phyloP scores from a whole-genome alignment of 495 filamentous ascomycete species.

The Bathelium albidoporum region DNA sequence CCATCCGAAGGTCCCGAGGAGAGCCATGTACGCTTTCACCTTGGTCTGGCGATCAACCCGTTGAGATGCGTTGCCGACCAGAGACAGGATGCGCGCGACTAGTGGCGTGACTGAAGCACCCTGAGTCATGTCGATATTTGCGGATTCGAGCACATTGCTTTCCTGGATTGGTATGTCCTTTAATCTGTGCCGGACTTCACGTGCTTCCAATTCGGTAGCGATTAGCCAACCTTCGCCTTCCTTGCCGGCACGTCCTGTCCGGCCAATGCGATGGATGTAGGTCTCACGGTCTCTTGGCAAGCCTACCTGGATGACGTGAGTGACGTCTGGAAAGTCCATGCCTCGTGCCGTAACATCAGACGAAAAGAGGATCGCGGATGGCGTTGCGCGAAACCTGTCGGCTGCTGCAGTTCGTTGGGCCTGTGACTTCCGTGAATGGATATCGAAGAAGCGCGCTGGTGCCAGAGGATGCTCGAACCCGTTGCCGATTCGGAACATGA shows the following conservation, averaged over 20 bases:
- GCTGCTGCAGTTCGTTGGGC: constrained; percentile 52
- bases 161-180: constrained; percentile 53
- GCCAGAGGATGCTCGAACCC: constrained; percentile 36
- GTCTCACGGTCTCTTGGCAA: constrained; percentile 60
- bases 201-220: constrained; percentile 49
- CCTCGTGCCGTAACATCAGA: constrained; percentile 92
- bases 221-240: constrained; percentile 73
- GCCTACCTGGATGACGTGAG: constrained; percentile 79
- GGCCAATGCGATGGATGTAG: constrained; percentile 85
- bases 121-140: constrained; percentile 44
- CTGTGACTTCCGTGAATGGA: constrained; percentile 76
- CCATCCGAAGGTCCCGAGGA: constrained; percentile 32
- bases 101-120: constrained; percentile 28
- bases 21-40: constrained; percentile 42
- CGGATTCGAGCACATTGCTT: constrained; percentile 44
- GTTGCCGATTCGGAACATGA: constrained; percentile 22
- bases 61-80: constrained; percentile 28
- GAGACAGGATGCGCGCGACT: constrained; percentile 32
- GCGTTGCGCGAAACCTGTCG: constrained; percentile 53
- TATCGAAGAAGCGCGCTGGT: constrained; percentile 46
- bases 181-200: constrained; percentile 40
- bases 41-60: constrained; percentile 38
- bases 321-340: constrained; percentile 93
- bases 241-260: constrained; percentile 59
- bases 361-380: constrained; percentile 69